Conservation (phyloP, 805 yeast genomes). For the Blastobotrys terrestris region DNA sequence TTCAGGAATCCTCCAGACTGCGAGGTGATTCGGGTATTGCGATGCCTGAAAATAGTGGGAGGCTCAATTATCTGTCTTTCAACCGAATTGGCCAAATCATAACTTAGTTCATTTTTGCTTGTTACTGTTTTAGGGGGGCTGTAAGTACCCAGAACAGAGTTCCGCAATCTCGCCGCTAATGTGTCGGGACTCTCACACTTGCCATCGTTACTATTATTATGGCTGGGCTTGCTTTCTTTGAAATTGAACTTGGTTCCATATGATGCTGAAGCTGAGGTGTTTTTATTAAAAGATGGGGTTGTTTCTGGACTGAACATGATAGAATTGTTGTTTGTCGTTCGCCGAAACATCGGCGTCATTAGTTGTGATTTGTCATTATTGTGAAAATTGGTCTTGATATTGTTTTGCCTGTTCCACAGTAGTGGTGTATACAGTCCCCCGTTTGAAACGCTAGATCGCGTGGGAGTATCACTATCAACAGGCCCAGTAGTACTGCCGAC, state of each 20-base stretch:
- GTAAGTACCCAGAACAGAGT: constrained; percentile 4
- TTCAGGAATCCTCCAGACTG: constrained; percentile 1
- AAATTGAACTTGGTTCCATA: background rate
- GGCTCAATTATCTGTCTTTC: background rate
- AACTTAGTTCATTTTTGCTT: background rate
- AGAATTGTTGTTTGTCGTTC: background rate
- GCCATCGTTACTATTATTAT: too few species aligned
- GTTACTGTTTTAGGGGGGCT: constrained; percentile 10
- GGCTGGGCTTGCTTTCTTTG: background rate
- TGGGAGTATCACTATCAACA: background rate
- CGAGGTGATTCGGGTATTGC: background rate
- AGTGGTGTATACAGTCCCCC: background rate
- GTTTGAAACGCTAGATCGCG: background rate
- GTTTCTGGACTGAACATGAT: constrained; percentile 2
- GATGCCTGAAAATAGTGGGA: background rate
- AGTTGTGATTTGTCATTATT: background rate
- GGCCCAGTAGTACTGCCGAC: background rate
- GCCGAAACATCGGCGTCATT: background rate
- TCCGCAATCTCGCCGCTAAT: background rate
- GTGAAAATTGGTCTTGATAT: background rate
- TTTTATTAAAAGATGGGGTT: background rate
- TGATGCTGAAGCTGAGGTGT: background rate
- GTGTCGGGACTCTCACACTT: background rate
- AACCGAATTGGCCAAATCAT: background rate
- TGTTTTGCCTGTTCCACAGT: background rate